Base-by-base conservation (phyloP, 495 filamentous ascomycete species). In the Penicillium ucsense region DNA sequence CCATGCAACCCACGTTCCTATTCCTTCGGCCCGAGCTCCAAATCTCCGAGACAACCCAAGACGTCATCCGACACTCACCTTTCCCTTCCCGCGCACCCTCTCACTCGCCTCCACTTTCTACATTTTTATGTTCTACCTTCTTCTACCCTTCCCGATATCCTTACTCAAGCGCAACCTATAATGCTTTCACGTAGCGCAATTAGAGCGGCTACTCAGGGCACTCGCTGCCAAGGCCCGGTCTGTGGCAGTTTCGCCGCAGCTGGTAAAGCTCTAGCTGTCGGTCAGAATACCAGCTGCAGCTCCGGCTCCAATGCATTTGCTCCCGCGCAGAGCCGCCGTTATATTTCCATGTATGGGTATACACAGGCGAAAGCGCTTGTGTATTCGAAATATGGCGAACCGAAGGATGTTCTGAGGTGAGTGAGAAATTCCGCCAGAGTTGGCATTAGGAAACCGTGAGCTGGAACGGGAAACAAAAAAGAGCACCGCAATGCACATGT, bases 341-440 rank as follows among this genome's bases (percentile, higher is more conserved):
- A 56, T 52, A 76, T 85, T 47, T 85, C 85, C n/a, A 77, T 85
- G 20, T 97, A 95, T 62, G 94, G 94, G 51, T 97, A 97, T 70
- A 91, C 85, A n/a, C 92, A 97, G 68, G 83, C 94, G 47, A 94
- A 95, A 73, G 79, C 89, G 0, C 81, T 99, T 42, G 79, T 89
- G 4, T 95, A 94, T 63, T 79, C 80, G 40, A 75, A 83, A 57
- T 84, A 91, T 62, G 92, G 94, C 63, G 86, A 90, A 55, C 92
- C 92, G 0, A 73, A 77, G 45, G 83, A 89, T 65, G 88, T 91
- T 4, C 72, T 98, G 33, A 75, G 71, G 84, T 86, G 64, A 52
- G 72, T 56, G 2, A 8, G 30, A 3, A 30, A 3, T 3, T n/a
- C 5, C 11, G 31, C 3, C 11, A 3, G 8, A 20, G 1, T 20